Evolutionary conservation across 2,329 filamentous ascomycete genomes (phyloP), one percentile per base, ranked within the genome.

Genomic region (Xylaria sp.): DNA sequence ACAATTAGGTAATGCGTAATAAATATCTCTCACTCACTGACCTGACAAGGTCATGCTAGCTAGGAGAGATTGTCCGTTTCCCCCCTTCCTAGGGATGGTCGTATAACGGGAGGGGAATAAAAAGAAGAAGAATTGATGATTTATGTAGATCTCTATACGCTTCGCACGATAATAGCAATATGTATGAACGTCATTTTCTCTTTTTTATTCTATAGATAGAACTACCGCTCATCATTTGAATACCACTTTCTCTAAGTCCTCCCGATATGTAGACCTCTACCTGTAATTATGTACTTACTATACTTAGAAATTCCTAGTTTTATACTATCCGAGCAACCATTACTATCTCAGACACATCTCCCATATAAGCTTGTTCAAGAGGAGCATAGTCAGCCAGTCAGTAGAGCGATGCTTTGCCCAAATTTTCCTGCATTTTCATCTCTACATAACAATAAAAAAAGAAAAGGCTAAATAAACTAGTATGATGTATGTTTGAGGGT

Each of bases 1-100:
- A 62, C 17, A 27, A 47, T n/a, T 49, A 61, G 17, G 42, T 61
- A 54, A 61, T 61, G 47, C 5, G n/a, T 47, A 47, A 49, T 55
- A 55, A 49, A 39, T n/a, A 6, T 17, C 7, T 1, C 31, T 49
- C 29, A 4, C 29, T 31, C 29, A 4, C 29, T 31, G n/a, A n/a
- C n/a, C n/a, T n/a, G n/a, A n/a, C n/a, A n/a, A n/a, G n/a, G n/a
- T n/a, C n/a, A n/a, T n/a, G n/a, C n/a, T n/a, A n/a, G n/a, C 36
- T 61, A 57, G 50, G 56, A 22, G 44, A 50, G 22, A 3, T 10
- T 20, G 13, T 20, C 39, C 38, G 17, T 50, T 38, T 11, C 9
- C n/a, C 17, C 49, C 42, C 42, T 6, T 44, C 42, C 42, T 10
- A 1, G 7, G 7, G 42, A n/a, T n/a, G 17, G 17, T 10, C 2